Evolutionary conservation across 2,329 filamentous ascomycete genomes (phyloP).

Genomic region (Hypomyces rosellus): DNA sequence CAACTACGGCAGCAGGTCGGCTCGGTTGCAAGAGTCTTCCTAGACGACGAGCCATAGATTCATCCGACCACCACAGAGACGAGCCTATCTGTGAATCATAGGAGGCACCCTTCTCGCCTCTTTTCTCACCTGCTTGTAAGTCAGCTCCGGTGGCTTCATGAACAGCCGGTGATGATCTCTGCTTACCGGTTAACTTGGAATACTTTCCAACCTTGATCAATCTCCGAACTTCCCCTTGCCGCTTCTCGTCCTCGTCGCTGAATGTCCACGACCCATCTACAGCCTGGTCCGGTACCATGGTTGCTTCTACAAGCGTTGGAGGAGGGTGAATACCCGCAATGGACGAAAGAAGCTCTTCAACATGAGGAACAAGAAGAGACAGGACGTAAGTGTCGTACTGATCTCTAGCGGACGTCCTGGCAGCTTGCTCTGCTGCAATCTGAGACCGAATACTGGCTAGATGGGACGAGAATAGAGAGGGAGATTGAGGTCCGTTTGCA

Average conservation of each 20-base stretch:
- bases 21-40: conserved; percentile 38
- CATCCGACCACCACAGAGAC: conserved; percentile 42
- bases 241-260: conserved; percentile 25
- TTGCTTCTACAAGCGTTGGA: conserved; percentile 34
- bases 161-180: neutral
- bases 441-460: conserved; percentile 30
- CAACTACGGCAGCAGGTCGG: conserved; percentile 5
- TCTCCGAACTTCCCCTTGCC: conserved; percentile 23
- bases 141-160: neutral
- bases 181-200: neutral
- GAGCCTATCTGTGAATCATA: neutral
- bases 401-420: conserved; percentile 27
- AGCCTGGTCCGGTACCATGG: conserved; percentile 37
- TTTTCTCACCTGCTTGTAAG: neutral
- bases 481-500: neutral
- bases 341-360: conserved; percentile 36
- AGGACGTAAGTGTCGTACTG: conserved; percentile 33
- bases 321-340: conserved; percentile 27
- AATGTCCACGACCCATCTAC: conserved; percentile 32
- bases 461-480: conserved; percentile 29
- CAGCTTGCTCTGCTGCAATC: conserved; percentile 30
- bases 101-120: conserved; percentile 33
- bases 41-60: conserved; percentile 38
- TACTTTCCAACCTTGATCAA: conserved; percentile 24
- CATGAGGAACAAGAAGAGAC: conserved; percentile 32